A percentile compares a stretch with the other conserved stretches of the same genome.
Conservation (phyloP, 805 yeast genomes). For the Cyberlindnera mrakii region DNA sequence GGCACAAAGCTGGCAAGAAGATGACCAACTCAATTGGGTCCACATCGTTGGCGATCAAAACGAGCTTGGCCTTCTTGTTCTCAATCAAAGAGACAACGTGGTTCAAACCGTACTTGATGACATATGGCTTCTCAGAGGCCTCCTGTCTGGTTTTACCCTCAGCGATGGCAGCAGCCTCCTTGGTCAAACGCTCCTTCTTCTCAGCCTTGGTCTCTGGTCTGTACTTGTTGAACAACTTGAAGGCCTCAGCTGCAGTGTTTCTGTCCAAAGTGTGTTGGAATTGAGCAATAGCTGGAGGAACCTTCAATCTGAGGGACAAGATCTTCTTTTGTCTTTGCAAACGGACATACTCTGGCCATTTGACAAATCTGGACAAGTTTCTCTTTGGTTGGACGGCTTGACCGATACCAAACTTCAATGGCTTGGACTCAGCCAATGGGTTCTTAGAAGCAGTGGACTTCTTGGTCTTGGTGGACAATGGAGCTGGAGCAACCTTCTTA, state of each 20-base stretch:
- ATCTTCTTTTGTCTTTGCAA: constrained; percentile 99
- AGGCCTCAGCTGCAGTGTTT: constrained; percentile 96
- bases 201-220: constrained; percentile 96
- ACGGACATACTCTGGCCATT: constrained; percentile 98
- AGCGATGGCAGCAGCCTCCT: constrained; percentile 98
- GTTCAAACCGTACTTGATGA: constrained; percentile 97
- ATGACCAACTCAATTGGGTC: constrained; percentile 98
- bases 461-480: constrained; percentile 79
- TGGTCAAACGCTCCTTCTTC: constrained; percentile 98
- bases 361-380: constrained; percentile 94
- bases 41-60: constrained; percentile 96
- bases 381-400: constrained; percentile 93
- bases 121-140: constrained; percentile 94
- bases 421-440: constrained; percentile 86
- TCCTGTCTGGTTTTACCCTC: constrained; percentile 97
- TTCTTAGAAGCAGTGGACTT: constrained; percentile 60
- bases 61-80: constrained; percentile 98
- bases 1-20: constrained; percentile 97
- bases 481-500: constrained; percentile 96
- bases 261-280: constrained; percentile 95
- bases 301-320: constrained; percentile 92
- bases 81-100: constrained; percentile 96
- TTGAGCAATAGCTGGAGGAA: constrained; percentile 97
- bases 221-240: constrained; percentile 98
- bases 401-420: constrained; percentile 95